Evolutionary conservation across 225 moss, liverwort and hornwort species (phyloP), one percentile per base, ranked within the genome.

Genomic region (Ulota crispa): DNA sequence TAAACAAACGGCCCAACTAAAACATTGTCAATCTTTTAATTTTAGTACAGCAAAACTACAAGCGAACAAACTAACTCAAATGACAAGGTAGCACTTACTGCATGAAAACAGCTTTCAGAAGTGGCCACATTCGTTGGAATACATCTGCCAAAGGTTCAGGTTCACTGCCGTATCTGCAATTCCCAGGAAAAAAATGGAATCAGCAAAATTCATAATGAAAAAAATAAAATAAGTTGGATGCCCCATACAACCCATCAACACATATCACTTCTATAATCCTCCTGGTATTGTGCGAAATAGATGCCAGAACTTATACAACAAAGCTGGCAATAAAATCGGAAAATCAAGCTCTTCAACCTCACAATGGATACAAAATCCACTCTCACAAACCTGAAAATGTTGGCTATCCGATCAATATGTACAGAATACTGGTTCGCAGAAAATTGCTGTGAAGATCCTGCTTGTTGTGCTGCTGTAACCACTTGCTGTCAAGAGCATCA

Each of bases 51-150:
- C 28, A 39, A 75, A 34, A 28, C 19, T n/a, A 3, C 28, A 75
- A 69, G 23, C 7, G n/a, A 65, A 65, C 20, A 37, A 59, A 41
- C 16, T 6, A 52, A 59, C 53, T 47, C 28, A 27, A 27, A 54
- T 19, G 57, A 70, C 41, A 80, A 43, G 23, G 14, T 37, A 72
- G 60, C 53, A 89, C 94, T 92, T 84, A 99, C 98, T 94, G 98
- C 73, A 83, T 83, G 79, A 99, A 99, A 60, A 99, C 89, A 74
- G 84, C 94, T 87, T 94, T 94, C 14, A 99, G 80, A 80, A 95
- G 88, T 68, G 94, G 95, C 98, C 98, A 99, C 92, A 99, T 94
- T 85, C 90, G 91, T 84, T 92, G 91, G 75, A 99, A 99, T 53
- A 92, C 90, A 83, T 86, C 92, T 75, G 95, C 93, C 80, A 99